Percentiles rank a stretch among this genome's conserved stretches.
Conservation (phyloP, 176 grass and related monocot genomes). For the Musa beccarii region DNA sequence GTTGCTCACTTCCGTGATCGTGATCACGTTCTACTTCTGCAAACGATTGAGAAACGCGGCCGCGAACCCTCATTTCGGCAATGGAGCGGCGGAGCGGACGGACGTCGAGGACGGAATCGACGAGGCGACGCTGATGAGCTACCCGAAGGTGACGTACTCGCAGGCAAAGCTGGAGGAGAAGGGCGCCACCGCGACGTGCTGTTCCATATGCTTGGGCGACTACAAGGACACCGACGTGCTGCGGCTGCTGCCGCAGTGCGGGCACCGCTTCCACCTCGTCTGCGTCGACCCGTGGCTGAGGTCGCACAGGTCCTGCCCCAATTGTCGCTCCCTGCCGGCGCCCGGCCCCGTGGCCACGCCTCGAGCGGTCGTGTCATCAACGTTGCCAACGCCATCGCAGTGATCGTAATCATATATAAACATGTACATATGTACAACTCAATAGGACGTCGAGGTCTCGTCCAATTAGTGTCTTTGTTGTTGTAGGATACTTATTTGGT, state of each 20-base stretch:
- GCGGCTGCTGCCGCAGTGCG: slow-evolving; percentile 26
- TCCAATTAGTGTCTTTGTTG: no score
- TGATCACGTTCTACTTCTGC: slow-evolving; percentile 1
- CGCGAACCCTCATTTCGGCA: slow-evolving; percentile 7
- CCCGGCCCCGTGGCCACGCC: not conserved
- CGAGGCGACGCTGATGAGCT: slow-evolving; percentile 11
- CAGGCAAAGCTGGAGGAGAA: slow-evolving; percentile 1
- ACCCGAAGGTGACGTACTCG: slow-evolving; percentile 21
- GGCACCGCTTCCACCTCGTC: slow-evolving; percentile 34
- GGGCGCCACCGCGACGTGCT: not conserved
- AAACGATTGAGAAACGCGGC: not conserved
- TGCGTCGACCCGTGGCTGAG: slow-evolving; percentile 48
- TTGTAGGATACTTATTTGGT: no score
- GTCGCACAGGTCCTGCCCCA: slow-evolving; percentile 31
- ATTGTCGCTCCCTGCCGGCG: slow-evolving; percentile 27
- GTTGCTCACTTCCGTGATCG: not conserved
- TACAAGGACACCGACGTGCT: slow-evolving; percentile 29
- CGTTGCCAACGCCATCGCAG: slow-evolving; percentile 19
- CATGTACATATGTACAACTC: no score
- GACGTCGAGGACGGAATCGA: slow-evolving; percentile 2
- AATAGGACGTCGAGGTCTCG: no score
- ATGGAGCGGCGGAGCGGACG: not conserved
- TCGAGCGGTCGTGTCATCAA: not conserved
- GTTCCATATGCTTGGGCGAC: slow-evolving; percentile 30
- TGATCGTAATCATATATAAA: no score